phyloP scores from a whole-genome alignment of 495 filamentous ascomycete genomes.

The Aspergillus sparsus region DNA sequence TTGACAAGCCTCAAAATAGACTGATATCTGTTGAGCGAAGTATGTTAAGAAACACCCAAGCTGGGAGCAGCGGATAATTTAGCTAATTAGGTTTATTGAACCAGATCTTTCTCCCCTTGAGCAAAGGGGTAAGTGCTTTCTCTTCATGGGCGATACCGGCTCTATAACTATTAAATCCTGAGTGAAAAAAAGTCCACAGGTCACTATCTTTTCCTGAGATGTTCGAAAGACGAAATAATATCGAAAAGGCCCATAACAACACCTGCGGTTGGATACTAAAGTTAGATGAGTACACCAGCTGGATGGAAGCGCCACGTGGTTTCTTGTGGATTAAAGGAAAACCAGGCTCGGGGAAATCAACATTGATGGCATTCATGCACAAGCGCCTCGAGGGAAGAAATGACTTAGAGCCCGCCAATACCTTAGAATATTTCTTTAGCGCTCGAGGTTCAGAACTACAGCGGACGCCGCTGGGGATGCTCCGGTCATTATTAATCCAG shows the following conservation, averaged over 20 bases:
- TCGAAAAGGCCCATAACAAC: conserved; percentile 28
- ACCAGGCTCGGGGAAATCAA: conserved; percentile 53
- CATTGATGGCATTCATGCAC: conserved; percentile 34
- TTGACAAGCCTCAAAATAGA: no score
- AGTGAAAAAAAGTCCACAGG: not conserved
- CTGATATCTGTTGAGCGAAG: no score
- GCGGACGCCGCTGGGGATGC: conserved; percentile 22
- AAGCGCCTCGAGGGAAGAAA: conserved; percentile 11
- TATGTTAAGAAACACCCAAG: no score
- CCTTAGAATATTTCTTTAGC: conserved; percentile 25
- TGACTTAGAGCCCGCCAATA: not conserved
- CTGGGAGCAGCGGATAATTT: no score
- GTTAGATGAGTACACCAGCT: conserved; percentile 34
- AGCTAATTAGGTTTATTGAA: no score
- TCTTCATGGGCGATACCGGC: no score
- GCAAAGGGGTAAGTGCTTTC: no score
- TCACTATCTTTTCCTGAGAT: conserved; percentile 25
- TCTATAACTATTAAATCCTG: no score
- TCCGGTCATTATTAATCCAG: conserved; percentile 22
- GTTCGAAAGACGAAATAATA: conserved; percentile 17
- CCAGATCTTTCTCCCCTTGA: no score
- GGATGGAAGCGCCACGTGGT: conserved; percentile 28
- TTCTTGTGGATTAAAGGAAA: conserved; percentile 54
- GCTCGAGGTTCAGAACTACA: conserved; percentile 22
- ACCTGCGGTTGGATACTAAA: conserved; percentile 43